Conservation (phyloP, 2,329 filamentous ascomycete species). For the Stagonosporopsis cucurbitacearum region DNA sequence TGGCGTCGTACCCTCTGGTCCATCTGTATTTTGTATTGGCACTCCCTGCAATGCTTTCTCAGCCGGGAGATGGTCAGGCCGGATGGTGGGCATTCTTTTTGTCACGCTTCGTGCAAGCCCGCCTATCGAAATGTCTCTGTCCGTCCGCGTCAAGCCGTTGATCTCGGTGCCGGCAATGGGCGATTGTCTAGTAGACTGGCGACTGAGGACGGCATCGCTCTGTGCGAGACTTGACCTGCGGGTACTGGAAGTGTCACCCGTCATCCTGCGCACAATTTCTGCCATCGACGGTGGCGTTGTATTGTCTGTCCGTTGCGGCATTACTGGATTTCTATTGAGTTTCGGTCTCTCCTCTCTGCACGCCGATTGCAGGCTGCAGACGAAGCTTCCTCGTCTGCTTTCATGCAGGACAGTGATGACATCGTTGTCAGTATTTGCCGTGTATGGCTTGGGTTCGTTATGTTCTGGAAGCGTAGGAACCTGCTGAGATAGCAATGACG, state of each 20-base stretch:
- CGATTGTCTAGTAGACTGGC: constrained; percentile 10
- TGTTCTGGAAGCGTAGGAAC: constrained; percentile 39
- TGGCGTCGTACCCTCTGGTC: background rate
- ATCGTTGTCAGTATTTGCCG: constrained; percentile 7
- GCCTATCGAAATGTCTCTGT: constrained; percentile 30
- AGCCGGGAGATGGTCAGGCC: background rate
- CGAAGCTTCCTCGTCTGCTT: constrained; percentile 37
- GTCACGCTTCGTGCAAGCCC: constrained; percentile 34
- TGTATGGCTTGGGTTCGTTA: constrained; percentile 21
- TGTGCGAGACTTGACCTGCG: constrained; percentile 13
- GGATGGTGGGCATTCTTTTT: constrained; percentile 32
- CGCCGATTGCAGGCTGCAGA: constrained; percentile 22
- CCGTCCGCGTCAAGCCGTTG: constrained; percentile 12
- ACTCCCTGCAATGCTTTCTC: background rate
- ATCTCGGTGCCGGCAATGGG: constrained; percentile 3
- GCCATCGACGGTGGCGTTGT: constrained; percentile 29
- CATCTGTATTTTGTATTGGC: background rate
- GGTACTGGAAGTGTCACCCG: constrained; percentile 18
- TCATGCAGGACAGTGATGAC: constrained; percentile 25
- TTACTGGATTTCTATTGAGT: constrained; percentile 20
- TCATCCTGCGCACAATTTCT: constrained; percentile 27
- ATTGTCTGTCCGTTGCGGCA: constrained; percentile 16
- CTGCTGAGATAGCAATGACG: constrained; percentile 19
- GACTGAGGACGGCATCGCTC: constrained; percentile 22
- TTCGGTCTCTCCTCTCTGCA: constrained; percentile 12